These are phyloP conservation scores for Leishmania tropica DNA, from an alignment of 208 protist species.

Conservation along the genomic window DNA sequence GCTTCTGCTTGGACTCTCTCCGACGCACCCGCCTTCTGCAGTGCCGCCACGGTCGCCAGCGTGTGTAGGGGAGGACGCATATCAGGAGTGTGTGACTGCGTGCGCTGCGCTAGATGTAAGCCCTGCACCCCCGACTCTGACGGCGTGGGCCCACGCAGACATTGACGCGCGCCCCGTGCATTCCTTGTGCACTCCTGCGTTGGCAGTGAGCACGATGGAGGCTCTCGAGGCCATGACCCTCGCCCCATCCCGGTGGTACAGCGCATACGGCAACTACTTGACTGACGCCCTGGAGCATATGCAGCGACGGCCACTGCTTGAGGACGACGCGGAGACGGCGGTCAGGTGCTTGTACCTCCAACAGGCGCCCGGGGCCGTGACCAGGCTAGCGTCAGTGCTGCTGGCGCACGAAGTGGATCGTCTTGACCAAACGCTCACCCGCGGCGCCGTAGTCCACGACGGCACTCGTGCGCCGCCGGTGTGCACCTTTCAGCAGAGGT, in stretches of 20 bases:
- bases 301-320: slow-evolving; percentile 17
- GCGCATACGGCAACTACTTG: slow-evolving; percentile 25
- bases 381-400: slow-evolving; percentile 27
- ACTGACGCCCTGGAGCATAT: slow-evolving; percentile 6
- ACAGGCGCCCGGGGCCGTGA: slow-evolving; percentile 9
- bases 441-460: slow-evolving; percentile 1
- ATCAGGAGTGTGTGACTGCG: slow-evolving; percentile 24
- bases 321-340: slow-evolving; percentile 34
- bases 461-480: not conserved
- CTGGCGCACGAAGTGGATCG: slow-evolving; percentile 40
- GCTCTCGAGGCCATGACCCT: slow-evolving; percentile 42
- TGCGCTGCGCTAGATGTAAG: slow-evolving; percentile 25
- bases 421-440: slow-evolving; percentile 29
- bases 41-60: too few species aligned
- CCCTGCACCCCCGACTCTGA: not conserved
- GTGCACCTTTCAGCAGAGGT: slow-evolving; percentile 45
- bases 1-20: not conserved
- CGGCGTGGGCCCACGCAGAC: slow-evolving; percentile 13
- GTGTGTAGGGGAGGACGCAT: slow-evolving; percentile 9
- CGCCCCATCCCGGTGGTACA: slow-evolving; percentile 19
- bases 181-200: slow-evolving; percentile 39
- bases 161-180: slow-evolving; percentile 18
- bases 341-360: slow-evolving; percentile 34
- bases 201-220: slow-evolving; percentile 46
- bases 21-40: not conserved